Base-by-base conservation (phyloP, 345 rosid genomes). In the Hypericum androsaemum region DNA sequence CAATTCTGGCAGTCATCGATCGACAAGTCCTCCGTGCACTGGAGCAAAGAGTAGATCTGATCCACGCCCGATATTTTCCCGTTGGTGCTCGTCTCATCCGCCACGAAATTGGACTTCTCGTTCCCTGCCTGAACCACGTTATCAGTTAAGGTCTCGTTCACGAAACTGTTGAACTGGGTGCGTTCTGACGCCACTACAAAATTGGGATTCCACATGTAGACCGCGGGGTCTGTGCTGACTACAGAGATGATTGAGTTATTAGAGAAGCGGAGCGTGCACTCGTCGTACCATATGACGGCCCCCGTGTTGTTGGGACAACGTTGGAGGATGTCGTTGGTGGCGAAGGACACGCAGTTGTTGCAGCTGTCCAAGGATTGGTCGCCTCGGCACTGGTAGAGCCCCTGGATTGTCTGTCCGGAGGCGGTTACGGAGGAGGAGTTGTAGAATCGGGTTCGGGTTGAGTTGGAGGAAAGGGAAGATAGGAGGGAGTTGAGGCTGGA, bases 201-300 rank as follows among this genome's bases (percentile, higher is more conserved):
- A 10, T 16, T 4, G 4, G 1, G 0, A 17, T 57, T 51, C 7
- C 5, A 7, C 50, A 61, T 0, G 4, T 10, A 22, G 0, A 36
- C 0, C 2, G 0, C 0, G 1, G 61, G 68, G 0, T 0, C 0
- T 0, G 11, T 9, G 0, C 47, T 65, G 49, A 55, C 5, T 5
- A 0, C 8, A 5, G 65, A 44, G 40, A 50, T 40, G 53, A 71
- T 46, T 16, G 51, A 37, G n/a, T 15, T 6, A 44, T 64, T 50
- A 0, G 77, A 62, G 47, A 71, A 74, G 1, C 61, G 69, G 7
- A 80, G 46, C 12, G 57, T 12, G 50, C 85, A 80, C 44, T 62
- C 28, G 2, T 58, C 76, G 4, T 62, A 69, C 80, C 78, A 72
- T 15, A 65, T 28, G 41, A 60, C 14, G 9, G 76, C 82, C 1